These are phyloP conservation scores for Brasilioporus rufonigricans DNA, from an alignment of 768 basidiomycete species.

Conservation along the genomic window DNA sequence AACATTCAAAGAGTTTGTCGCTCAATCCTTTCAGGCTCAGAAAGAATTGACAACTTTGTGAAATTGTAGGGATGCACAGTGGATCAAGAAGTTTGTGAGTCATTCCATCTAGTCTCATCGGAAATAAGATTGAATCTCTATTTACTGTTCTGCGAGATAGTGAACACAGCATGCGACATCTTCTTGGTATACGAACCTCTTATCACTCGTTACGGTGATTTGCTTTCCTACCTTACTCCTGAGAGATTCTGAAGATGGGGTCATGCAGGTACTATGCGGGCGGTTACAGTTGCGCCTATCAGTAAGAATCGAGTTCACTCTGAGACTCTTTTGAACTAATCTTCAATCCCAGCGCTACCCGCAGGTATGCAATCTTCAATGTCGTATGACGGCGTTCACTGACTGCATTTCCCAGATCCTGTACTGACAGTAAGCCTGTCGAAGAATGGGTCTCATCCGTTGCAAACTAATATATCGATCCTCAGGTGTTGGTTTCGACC, in stretches of 20 bases:
- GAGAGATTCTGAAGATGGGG: constrained; percentile 6
- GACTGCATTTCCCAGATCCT: constrained; percentile 33
- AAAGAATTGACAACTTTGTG: too few species aligned
- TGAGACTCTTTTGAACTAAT: constrained; percentile 14
- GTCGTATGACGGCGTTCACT: neutral
- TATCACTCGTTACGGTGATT: constrained; percentile 44
- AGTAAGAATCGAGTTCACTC: neutral
- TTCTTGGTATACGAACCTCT: constrained; percentile 47
- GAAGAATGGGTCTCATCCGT: too few species aligned
- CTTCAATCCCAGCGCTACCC: constrained; percentile 5
- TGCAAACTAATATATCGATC: neutral
- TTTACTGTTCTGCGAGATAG: constrained; percentile 46
- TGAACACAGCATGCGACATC: constrained; percentile 46
- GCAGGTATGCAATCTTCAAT: constrained; percentile 2
- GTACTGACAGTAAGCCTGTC: constrained; percentile 41
- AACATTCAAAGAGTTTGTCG: too few species aligned
- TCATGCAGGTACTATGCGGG: constrained; percentile 23
- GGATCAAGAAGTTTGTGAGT: too few species aligned
- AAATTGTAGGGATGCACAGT: too few species aligned
- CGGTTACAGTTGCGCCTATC: neutral
- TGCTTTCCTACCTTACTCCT: neutral
- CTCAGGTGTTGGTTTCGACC: neutral
- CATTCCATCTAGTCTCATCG: too few species aligned
- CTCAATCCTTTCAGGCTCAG: too few species aligned
- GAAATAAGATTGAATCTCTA: constrained; percentile 10